These are phyloP conservation scores for Phycomyces nitens DNA, from an alignment of 192 early-diverging fungal species.

Conservation along the genomic window DNA sequence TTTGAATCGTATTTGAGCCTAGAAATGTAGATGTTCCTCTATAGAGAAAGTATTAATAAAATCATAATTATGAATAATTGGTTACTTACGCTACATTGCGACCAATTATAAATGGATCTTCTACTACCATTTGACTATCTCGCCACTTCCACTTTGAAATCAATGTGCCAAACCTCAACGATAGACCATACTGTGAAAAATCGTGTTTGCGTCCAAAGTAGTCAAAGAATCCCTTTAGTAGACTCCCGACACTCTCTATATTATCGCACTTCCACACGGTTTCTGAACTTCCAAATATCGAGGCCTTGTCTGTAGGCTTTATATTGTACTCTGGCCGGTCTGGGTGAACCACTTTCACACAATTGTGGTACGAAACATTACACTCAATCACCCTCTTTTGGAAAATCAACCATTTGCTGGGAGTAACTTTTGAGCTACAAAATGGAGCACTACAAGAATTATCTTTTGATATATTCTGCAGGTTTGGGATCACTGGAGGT, in stretches of 20 bases:
- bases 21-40: slow-evolving; percentile 1
- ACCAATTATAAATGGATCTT: slow-evolving; percentile 14
- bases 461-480: slow-evolving; percentile 12
- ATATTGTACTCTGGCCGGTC: background rate
- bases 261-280: background rate
- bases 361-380: background rate
- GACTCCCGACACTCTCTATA: background rate
- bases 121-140: background rate
- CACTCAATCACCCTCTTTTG: background rate
- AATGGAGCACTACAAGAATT: background rate
- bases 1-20: background rate
- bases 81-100: slow-evolving; percentile 5
- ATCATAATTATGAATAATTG: background rate
- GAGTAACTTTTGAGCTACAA: background rate
- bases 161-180: background rate
- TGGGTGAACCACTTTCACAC: background rate
- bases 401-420: background rate
- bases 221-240: slow-evolving; percentile 7
- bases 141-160: background rate
- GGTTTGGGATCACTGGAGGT: slow-evolving; percentile 23
- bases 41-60: too few relatives aligned
- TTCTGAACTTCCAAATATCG: background rate
- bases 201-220: slow-evolving; percentile 2
- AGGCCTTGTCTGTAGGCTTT: background rate
- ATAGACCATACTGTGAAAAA: background rate